These are phyloP conservation scores for Trifolium pratense DNA, from an alignment of 306 rosid genomes.

Conservation along the genomic window DNA sequence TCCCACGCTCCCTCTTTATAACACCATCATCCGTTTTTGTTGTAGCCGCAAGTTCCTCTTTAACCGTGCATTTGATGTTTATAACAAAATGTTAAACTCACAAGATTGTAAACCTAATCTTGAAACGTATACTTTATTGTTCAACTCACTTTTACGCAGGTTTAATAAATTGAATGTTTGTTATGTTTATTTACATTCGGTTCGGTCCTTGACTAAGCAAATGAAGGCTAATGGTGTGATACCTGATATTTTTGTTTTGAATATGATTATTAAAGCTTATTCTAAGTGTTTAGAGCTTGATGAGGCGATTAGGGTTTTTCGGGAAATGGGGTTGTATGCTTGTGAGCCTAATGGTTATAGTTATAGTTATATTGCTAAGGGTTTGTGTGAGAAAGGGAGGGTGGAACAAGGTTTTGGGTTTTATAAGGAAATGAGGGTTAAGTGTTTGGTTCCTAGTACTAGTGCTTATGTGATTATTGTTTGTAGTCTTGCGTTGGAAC, in stretches of 20 bases:
- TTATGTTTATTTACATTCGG: slow-evolving; percentile 72
- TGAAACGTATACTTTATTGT: slow-evolving; percentile 69
- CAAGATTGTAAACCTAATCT: slow-evolving; percentile 69
- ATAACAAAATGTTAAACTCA: slow-evolving; percentile 74
- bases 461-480: slow-evolving; percentile 66
- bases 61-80: slow-evolving; percentile 76
- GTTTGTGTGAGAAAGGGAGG: slow-evolving; percentile 95
- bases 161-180: slow-evolving; percentile 71
- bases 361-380: slow-evolving; percentile 75
- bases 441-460: slow-evolving; percentile 63
- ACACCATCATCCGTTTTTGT: slow-evolving; percentile 73
- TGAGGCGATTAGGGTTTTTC: slow-evolving; percentile 75
- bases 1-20: slow-evolving; percentile 67
- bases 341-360: slow-evolving; percentile 83
- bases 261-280: slow-evolving; percentile 86
- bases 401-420: slow-evolving; percentile 72
- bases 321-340: slow-evolving; percentile 84
- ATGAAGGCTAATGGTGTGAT: slow-evolving; percentile 86
- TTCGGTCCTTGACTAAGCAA: slow-evolving; percentile 69
- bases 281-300: slow-evolving; percentile 78
- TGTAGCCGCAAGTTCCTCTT: slow-evolving; percentile 66
- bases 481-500: slow-evolving; percentile 72
- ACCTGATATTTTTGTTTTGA: slow-evolving; percentile 81
- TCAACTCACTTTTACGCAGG: slow-evolving; percentile 71
- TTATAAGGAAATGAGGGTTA: slow-evolving; percentile 76